These are phyloP conservation scores for Willaertia magna DNA, from an alignment of 208 protist genomes.

Conservation along the genomic window DNA sequence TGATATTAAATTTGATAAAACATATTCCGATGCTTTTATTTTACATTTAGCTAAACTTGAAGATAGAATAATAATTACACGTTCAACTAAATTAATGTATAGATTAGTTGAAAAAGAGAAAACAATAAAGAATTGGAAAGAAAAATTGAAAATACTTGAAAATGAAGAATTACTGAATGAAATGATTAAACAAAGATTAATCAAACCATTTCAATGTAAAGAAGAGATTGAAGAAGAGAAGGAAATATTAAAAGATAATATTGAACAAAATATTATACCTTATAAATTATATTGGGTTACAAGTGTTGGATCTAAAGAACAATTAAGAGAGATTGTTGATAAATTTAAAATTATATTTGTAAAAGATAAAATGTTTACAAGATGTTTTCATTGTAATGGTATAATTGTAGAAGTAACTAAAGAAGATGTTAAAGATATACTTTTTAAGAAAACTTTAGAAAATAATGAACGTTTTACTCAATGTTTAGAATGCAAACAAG, in stretches of 20 bases:
- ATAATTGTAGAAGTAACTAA: background rate
- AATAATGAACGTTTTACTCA: background rate
- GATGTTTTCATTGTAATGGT: background rate
- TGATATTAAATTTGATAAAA: background rate
- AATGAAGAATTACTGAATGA: background rate
- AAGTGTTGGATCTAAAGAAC: background rate
- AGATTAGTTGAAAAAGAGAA: background rate
- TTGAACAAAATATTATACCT: background rate
- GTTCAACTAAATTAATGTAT: background rate
- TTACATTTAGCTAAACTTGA: background rate
- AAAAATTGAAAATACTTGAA: background rate
- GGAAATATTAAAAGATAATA: background rate
- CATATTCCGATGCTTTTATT: background rate
- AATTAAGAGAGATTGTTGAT: background rate
- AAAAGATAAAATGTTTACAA: background rate
- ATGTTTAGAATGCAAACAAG: background rate
- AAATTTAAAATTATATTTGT: background rate
- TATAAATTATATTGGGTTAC: constrained; percentile 4
- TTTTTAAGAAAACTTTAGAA: background rate
- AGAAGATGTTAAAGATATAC: background rate
- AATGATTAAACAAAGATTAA: background rate
- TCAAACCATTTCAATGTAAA: background rate
- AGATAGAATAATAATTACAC: background rate
- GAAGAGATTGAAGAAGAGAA: background rate
- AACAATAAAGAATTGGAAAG: background rate